Base-by-base conservation (phyloP, 2,329 filamentous ascomycete species). In the Hypoxylon sp. region DNA sequence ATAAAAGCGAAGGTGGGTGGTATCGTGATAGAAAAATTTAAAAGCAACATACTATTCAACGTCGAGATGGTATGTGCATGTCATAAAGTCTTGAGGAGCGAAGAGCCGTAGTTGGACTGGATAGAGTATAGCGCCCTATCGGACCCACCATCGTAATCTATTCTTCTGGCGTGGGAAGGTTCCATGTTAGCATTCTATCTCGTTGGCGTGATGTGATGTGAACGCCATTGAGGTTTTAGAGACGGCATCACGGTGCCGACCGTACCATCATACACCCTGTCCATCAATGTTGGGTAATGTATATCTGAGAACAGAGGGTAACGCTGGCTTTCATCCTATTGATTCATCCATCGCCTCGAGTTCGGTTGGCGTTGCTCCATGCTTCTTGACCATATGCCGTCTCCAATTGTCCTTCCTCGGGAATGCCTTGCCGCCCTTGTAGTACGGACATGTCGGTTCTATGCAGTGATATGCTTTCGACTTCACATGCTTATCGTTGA, bases 331-430 rank as follows among this genome's bases (percentile, higher is more conserved):
- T 72, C 55, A 75, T 54, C 70, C 73, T 42, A 68, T 56, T 39
- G 70, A 69, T 60, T 74, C 57, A 27, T 77, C 75, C 72, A 75
- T 75, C 6, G 27, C 65, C 58, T 75, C 75, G 10, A 76, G 73
- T 15, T 75, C 71, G 48, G 65, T 67, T 6, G 74, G 62, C 56
- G 69, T 72, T 2, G 72, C 70, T 15, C 71, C 73, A 58, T 89
- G 87, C 71, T 88, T 89, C 75, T 88, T 89, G 37, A 83, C 80
- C 86, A 89, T 89, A 74, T 89, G 87, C 62, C 87, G 80, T 72
- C 87, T 85, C 87, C 87, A 89, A 76, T 89, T 89, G 73, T 89
- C 87, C 73, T 89, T 89, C 58, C 87, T 80, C 0, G 87, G 86
- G 70, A 89, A 89, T 0, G 84, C 86, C 68, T 87, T 88, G 60